Evolutionary conservation across 192 early-diverging fungal genomes (phyloP).

Genomic region (Podila clonocystis): DNA sequence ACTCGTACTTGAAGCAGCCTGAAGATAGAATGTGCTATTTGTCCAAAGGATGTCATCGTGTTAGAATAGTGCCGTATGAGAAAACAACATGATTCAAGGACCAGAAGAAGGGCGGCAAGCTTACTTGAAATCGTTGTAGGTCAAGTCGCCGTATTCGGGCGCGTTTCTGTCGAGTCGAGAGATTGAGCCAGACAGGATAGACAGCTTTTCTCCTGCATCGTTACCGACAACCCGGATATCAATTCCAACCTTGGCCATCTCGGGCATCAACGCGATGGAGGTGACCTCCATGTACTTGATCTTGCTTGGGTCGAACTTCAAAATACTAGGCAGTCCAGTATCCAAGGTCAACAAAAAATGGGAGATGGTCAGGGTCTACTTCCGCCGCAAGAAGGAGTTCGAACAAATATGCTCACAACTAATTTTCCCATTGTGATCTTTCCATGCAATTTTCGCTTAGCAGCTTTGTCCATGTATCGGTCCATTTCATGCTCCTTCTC

Average conservation of each 20-base stretch:
- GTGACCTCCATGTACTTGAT: conserved; percentile 78
- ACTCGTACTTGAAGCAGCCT: conserved; percentile 80
- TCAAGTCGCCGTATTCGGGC: conserved; percentile 83
- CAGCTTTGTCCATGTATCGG: neutral
- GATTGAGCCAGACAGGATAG: conserved; percentile 83
- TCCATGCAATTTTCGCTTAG: neutral
- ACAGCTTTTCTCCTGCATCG: conserved; percentile 86
- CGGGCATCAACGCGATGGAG: conserved; percentile 73
- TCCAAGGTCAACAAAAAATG: neutral
- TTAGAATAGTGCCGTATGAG: conserved; percentile 15
- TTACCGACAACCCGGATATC: conserved; percentile 85
- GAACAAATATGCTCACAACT: no score
- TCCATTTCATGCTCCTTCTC: neutral
- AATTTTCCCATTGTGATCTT: neutral
- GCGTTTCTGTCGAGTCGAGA: conserved; percentile 84
- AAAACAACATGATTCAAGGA: conserved; percentile 31
- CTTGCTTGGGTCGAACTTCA: conserved; percentile 75
- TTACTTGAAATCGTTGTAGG: conserved; percentile 74
- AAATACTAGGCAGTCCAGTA: conserved; percentile 19
- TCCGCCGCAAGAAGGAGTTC: neutral
- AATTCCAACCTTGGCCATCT: conserved; percentile 79
- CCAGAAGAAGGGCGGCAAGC: neutral
- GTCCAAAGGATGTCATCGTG: neutral
- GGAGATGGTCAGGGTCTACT: no score
- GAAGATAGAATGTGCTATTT: conserved; percentile 68